Evolutionary conservation across 805 yeast genomes (phyloP), one percentile per base, ranked within the genome.

Genomic region (Lipomyces spencermartinsiae): DNA sequence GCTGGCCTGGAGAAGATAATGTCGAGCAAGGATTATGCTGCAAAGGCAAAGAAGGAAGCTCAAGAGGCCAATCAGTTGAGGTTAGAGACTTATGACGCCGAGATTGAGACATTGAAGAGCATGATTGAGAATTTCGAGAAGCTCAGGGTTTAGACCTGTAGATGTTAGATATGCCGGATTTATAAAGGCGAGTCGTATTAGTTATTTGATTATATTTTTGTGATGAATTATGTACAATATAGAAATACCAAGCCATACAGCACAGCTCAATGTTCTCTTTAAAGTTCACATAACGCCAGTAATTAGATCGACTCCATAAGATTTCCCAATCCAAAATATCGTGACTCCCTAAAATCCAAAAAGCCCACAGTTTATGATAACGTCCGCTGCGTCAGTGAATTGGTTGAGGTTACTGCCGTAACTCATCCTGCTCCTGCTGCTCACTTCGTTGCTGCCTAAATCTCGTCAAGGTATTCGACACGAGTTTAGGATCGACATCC

Each of bases 81-180:
- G 78, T 82, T 88, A 64, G 94, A 90, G 71, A 89, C 87, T 74
- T 84, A 86, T 68, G 78, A 81, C 71, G 97, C 98, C 58, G 99
- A 94, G 80, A 89, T 93, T 72, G 95, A 91, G 76, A 96, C 97
- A 74, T 85, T 92, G 75, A 88, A 91, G 77, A 89, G 92, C 65
- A 93, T 97, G 67, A 90, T 95, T 78, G 86, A 85, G 49, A 90
- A 92, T 78, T 88, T 94, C 79, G 91, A 93, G 81, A 88, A 87
- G 77, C 85, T 93, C 78, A 90, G 90, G 82, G 79, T 87, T 46
- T 72, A 70, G 61, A 63, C 12, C 12, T 56, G 33, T 6, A n/a
- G 19, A 43, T 5, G 43, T 43, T 43, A 43, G 49, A 43, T 43
- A 43, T 43, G 49, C 49, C 49, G n/a, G 8, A 5, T n/a, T 16